Base-by-base conservation (phyloP, 2,329 filamentous ascomycete genomes). In the Ascochyta rabiei region DNA sequence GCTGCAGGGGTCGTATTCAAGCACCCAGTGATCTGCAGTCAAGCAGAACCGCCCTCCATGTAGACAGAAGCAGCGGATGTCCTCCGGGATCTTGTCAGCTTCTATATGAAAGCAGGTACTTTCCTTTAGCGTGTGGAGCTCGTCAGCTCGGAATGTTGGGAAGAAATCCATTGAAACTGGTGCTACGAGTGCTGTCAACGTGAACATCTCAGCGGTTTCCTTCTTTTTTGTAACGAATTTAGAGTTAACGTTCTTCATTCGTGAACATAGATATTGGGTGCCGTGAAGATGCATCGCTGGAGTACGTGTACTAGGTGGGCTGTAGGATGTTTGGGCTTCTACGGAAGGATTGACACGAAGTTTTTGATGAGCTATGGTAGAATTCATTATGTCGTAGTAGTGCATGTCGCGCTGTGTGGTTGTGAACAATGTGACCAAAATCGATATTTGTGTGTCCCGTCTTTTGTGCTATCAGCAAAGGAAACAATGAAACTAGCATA, bases 1-100 rank as follows among this genome's bases (percentile, higher is more conserved):
- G 43, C 50, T 53, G 5, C 34, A 16, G n/a, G 16, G 13, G 13
- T 39, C 46, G n/a, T 45, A 55, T 13, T 55, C 52, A 10, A 55
- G 26, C 30, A 55, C 30, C 46, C 46, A 50, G n/a, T 50, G 45
- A 15, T 34, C 35, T 23, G 45, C 52, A 10, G n/a, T 28, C 16
- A 55, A 16, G 28, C 52, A 49, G 9, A 50, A 55, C 9, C 45
- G 41, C 7, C 52, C 46, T 4, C 21, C 26, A 12, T 24, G 2
- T 8, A 55, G 15, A 31, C 52, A 55, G 1, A 34, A 55, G 33
- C 46, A 50, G 7, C 40, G 41, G 3, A 48, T 16, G 2, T 48
- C 44, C 16, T 24, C 3, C 10, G 40, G 52, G 6, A 50, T 37
- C n/a, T 37, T 19, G 16, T 37, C 7, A 18, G 34, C 16, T 19